phyloP scores from a whole-genome alignment of 768 basidiomycete genomes.

The Cystofilobasidium ferigula region DNA sequence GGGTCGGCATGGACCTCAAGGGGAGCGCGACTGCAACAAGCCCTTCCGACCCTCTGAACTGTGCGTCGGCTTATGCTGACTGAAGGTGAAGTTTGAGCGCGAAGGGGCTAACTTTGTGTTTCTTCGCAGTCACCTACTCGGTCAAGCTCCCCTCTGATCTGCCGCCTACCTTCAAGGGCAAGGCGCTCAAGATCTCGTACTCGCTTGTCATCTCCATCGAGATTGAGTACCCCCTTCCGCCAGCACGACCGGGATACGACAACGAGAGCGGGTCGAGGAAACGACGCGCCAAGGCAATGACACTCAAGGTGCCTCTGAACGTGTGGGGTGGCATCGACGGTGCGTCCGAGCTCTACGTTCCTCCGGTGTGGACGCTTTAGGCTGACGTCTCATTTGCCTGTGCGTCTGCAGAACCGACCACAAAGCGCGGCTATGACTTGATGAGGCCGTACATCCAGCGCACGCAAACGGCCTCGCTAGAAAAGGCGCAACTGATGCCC shows the following conservation, averaged over 20 bases:
- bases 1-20: slow-evolving; percentile 63
- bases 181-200: slow-evolving; percentile 73
- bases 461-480: slow-evolving; percentile 36
- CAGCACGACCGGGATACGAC: slow-evolving; percentile 36
- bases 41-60: slow-evolving; percentile 45
- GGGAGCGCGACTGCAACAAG: slow-evolving; percentile 72
- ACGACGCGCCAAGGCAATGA: slow-evolving; percentile 44
- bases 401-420: slow-evolving; percentile 12
- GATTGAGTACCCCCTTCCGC: slow-evolving; percentile 45
- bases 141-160: slow-evolving; percentile 63
- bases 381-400: neutral
- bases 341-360: slow-evolving; percentile 38
- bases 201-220: slow-evolving; percentile 81
- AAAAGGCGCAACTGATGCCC: slow-evolving; percentile 16
- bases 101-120: too few relatives aligned
- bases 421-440: slow-evolving; percentile 54
- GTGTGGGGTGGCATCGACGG: slow-evolving; percentile 79
- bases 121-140: slow-evolving; percentile 60
- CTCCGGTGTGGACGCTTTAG: neutral
- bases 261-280: slow-evolving; percentile 28
- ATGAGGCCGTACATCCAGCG: slow-evolving; percentile 58
- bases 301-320: slow-evolving; percentile 74
- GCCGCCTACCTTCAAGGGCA: slow-evolving; percentile 83
- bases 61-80: slow-evolving; percentile 20
- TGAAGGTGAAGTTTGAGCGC: neutral